These are phyloP conservation scores for Rhododendron griersonianum DNA, from an alignment of 148 eudicot species.

Conservation along the genomic window DNA sequence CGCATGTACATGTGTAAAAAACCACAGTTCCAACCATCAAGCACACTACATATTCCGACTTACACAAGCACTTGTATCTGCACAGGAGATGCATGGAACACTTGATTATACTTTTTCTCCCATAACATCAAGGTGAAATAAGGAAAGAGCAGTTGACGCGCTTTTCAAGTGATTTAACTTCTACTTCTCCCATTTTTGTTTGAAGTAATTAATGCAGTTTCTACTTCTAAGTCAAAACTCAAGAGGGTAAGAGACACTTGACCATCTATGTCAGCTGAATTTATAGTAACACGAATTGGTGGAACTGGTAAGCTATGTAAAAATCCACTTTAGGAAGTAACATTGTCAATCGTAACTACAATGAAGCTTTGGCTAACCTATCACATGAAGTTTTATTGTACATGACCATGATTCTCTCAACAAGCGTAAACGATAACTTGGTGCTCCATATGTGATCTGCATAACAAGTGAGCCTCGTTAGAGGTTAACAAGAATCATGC, in stretches of 20 bases:
- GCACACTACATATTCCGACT: no score
- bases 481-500: neutral
- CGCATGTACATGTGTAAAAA: neutral
- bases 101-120: neutral
- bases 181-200: neutral
- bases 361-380: slow-evolving; percentile 40
- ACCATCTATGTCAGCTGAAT: neutral
- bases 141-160: neutral
- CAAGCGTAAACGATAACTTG: slow-evolving; percentile 56
- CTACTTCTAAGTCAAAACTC: neutral
- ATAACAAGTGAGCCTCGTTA: slow-evolving; percentile 12
- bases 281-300: neutral
- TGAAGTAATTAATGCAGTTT: neutral
- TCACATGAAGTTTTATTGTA: slow-evolving; percentile 77
- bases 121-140: neutral
- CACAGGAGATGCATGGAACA: neutral
- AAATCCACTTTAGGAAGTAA: neutral
- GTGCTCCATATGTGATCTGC: slow-evolving; percentile 92
- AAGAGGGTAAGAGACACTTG: neutral
- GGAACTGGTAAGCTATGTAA: neutral
- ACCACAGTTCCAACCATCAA: neutral
- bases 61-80: neutral
- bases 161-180: neutral
- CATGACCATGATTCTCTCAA: slow-evolving; percentile 47
- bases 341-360: neutral